These are phyloP conservation scores for Arachis monticola DNA, from an alignment of 331 rosid genomes.

Conservation along the genomic window DNA sequence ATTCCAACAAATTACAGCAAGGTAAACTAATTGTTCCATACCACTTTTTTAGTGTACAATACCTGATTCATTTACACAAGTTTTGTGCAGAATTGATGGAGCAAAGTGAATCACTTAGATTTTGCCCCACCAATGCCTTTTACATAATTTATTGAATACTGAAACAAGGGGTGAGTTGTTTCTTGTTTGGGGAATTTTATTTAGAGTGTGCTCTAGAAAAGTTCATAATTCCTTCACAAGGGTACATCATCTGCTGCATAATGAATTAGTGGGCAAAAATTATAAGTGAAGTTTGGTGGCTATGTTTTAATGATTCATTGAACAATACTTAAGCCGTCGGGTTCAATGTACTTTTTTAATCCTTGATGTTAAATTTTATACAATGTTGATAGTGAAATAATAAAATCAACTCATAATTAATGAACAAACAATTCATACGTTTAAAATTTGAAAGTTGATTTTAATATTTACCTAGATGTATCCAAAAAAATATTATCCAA, in stretches of 20 bases:
- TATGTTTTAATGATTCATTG: background rate
- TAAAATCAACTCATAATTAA: no score
- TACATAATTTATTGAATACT: background rate
- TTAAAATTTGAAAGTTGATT: no score
- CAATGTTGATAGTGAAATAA: no score
- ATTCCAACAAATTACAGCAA: conserved; percentile 25
- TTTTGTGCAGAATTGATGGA: conserved; percentile 27
- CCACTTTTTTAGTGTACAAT: conserved; percentile 15
- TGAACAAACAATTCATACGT: background rate
- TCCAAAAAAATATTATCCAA: no score
- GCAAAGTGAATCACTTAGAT: background rate
- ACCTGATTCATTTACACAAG: conserved; percentile 25
- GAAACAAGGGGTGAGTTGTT: background rate
- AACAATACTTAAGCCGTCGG: background rate
- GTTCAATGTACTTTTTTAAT: background rate
- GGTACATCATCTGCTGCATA: background rate
- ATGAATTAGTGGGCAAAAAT: background rate
- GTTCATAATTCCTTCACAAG: background rate
- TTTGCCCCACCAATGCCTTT: background rate
- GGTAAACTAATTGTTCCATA: conserved; percentile 38
- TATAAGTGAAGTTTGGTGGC: background rate
- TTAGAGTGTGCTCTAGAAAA: background rate
- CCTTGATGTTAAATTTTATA: no score
- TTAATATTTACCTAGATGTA: no score
- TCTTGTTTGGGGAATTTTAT: background rate